Base-by-base conservation (phyloP, 2,329 filamentous ascomycete genomes). In the Endoconidiophora polonica region DNA sequence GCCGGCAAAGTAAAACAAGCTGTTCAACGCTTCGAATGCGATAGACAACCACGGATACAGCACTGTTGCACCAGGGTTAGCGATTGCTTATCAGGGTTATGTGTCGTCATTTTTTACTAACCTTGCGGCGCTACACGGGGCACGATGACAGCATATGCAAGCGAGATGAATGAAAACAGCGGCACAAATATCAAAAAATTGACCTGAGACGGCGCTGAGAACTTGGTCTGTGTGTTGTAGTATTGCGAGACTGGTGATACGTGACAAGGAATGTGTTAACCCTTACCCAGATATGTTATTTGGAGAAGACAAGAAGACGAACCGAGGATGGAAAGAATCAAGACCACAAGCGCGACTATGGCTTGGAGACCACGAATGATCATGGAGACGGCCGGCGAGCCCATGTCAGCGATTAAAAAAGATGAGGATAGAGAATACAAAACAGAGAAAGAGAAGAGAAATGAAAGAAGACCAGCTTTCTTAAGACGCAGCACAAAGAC, bases 131-230 rank as follows among this genome's bases (percentile, higher is more conserved):
- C 56, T 52, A 70, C 70, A 44, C 68, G 66, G 4, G 72, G 68
- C 7, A 67, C 60, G 37, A 72, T 46, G 57, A 75, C 73, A 18
- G 78, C 66, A 57, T 76, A 76, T 46, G 62, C 58, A 48, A 79
- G 59, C 6, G 76, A 77, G 48, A 77, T 22, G 37, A 79, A 59
- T 24, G 75, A 73, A 57, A 74, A 70, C 41, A 74, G 55, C 1
- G 74, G 69, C 23, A 65, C 66, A 58, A 75, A 73, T 57, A 79
- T 62, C 54, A 79, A 62, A 60, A 77, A 78, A 64, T 70, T 73
- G 62, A 80, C 62, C 54, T 76, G 69, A 3, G 68, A 64, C 0
- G 77, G 76, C n/a, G 75, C 69, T 16, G 67, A 56, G 3, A 68
- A 69, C 55, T 69, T 65, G 58, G 73, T 81, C 57, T 75, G 65